phyloP scores from a whole-genome alignment of 495 filamentous ascomycete genomes.

The Tirmania nivea region DNA sequence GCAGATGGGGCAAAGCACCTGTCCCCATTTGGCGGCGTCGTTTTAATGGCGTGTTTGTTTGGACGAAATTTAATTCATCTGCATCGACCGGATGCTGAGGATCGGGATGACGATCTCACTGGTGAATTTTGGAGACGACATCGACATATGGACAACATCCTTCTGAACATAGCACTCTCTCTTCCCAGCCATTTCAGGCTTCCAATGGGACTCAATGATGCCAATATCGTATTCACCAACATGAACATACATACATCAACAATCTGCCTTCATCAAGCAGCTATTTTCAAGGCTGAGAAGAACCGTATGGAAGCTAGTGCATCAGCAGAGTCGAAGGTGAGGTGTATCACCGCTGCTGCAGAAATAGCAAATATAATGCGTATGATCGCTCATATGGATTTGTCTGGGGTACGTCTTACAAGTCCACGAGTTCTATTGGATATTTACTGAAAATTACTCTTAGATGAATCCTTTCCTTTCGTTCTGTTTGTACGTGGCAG shows the following conservation, averaged over 20 bases:
- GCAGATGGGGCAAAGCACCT: conserved; percentile 47
- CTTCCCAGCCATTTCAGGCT: conserved; percentile 69
- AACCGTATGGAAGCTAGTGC: conserved; percentile 57
- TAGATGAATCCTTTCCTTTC: conserved; percentile 94
- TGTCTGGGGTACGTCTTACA: conserved; percentile 44
- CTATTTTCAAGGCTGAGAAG: conserved; percentile 91
- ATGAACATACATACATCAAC: conserved; percentile 94
- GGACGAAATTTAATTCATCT: conserved; percentile 87
- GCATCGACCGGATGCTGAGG: conserved; percentile 66
- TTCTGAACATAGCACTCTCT: conserved; percentile 65
- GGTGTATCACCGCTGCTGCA: conserved; percentile 81
- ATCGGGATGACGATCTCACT: conserved; percentile 71
- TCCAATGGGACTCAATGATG: conserved; percentile 48
- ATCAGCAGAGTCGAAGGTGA: conserved; percentile 67
- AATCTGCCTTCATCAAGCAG: conserved; percentile 92
- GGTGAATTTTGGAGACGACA: conserved; percentile 95
- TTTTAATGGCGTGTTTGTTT: conserved; percentile 70
- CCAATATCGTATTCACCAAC: conserved; percentile 85
- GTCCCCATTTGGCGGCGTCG: conserved; percentile 59
- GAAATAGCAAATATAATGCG: conserved; percentile 96
- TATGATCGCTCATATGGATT: conserved; percentile 75
- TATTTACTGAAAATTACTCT: neutral
- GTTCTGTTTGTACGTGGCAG: conserved; percentile 87
- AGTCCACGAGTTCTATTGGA: neutral
- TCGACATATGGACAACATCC: conserved; percentile 66